Evolutionary conservation across 2,329 filamentous ascomycete genomes (phyloP).

Genomic region (Reticulascus tulasneorum): DNA sequence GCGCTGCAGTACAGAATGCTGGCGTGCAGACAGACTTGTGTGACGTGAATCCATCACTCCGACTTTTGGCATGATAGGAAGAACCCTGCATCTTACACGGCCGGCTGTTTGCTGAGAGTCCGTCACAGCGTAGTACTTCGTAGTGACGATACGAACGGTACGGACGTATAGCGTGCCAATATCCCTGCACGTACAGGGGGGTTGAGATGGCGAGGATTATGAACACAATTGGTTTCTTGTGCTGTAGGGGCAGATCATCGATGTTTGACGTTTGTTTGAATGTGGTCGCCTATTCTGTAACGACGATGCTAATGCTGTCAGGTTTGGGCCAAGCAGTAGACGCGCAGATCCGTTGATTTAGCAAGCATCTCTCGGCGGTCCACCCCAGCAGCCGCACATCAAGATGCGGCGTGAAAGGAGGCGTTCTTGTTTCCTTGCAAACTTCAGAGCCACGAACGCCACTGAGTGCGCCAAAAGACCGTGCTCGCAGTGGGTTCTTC

Average conservation of each 20-base stretch:
- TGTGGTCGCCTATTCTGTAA: too few species aligned
- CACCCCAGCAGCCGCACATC: conserved; percentile 12
- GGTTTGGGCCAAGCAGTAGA: neutral
- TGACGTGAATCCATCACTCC: too few species aligned
- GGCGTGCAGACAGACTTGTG: too few species aligned
- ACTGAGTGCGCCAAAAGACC: conserved; percentile 6
- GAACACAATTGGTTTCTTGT: conserved; percentile 7
- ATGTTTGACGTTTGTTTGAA: conserved; percentile 4
- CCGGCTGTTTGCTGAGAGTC: too few species aligned
- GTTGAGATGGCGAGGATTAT: conserved; percentile 4
- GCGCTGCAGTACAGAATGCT: too few species aligned
- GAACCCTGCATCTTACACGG: too few species aligned
- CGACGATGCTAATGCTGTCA: neutral
- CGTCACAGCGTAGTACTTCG: too few species aligned
- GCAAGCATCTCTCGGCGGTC: conserved; percentile 1
- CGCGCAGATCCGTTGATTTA: neutral
- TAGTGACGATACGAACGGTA: too few species aligned
- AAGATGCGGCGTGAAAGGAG: conserved; percentile 15
- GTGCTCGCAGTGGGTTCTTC: conserved; percentile 7
- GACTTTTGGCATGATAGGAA: too few species aligned
- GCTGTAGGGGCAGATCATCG: conserved; percentile 7
- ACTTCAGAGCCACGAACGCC: conserved; percentile 10
- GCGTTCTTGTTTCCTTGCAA: conserved; percentile 10
- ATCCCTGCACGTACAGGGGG: conserved; percentile 11
- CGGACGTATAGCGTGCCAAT: conserved; percentile 10